These are phyloP conservation scores for Metschnikowia chrysomelidarum DNA, from an alignment of 805 yeast species.

Conservation along the genomic window DNA sequence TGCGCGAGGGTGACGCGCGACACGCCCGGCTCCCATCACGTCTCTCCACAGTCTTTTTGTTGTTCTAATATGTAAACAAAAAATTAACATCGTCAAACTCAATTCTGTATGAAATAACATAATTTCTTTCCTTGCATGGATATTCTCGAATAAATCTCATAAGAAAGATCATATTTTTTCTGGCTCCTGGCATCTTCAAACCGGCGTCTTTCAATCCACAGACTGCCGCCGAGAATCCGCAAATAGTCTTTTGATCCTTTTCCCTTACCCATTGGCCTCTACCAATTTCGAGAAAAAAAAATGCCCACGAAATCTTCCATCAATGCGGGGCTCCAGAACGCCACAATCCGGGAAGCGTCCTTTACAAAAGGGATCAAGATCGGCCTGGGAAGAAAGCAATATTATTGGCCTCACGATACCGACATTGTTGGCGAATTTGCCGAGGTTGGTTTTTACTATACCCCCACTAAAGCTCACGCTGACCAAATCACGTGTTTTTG, in stretches of 20 bases:
- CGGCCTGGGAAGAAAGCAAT: conserved; percentile 22
- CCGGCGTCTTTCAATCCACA: no score
- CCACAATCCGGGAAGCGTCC: conserved; percentile 23
- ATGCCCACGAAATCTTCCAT: conserved; percentile 11
- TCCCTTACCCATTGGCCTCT: no score
- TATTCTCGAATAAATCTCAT: no score
- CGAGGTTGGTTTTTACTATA: conserved; percentile 58
- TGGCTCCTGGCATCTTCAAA: no score
- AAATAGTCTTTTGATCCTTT: no score
- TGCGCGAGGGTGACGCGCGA: no score
- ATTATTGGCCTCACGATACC: conserved; percentile 25
- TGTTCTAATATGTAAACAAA: no score
- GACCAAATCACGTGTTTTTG: conserved; percentile 58
- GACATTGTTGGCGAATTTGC: conserved; percentile 41
- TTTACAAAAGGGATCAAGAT: conserved; percentile 21
- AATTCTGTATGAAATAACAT: no score
- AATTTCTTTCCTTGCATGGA: neutral
- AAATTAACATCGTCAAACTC: no score
- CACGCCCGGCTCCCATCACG: no score
- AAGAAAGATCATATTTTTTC: neutral
- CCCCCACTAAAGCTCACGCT: conserved; percentile 44
- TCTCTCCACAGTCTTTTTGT: no score
- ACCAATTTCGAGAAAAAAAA: neutral
- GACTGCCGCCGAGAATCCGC: no score
- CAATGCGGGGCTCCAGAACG: conserved; percentile 20